Percentiles rank a stretch among this genome's conserved stretches.
These are phyloP conservation scores for Xerocomus amazonicus DNA, from an alignment of 1,284 basidiomycete species.

Conservation along the genomic window DNA sequence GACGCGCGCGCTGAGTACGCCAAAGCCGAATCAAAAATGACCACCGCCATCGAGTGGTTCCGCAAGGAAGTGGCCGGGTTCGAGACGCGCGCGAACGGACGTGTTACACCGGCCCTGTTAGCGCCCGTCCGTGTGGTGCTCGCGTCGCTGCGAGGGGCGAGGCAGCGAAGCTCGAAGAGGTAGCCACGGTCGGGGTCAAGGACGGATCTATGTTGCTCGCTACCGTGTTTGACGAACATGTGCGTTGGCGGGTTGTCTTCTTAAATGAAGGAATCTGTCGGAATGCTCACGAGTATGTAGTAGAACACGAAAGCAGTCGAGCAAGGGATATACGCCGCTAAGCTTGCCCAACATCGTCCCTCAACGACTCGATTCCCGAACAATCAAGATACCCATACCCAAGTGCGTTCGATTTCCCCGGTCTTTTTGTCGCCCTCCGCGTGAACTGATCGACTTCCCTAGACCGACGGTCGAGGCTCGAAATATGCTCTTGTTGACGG, in stretches of 20 bases:
- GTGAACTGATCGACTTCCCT: too few relatives aligned
- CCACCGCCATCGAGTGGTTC: constrained; percentile 60
- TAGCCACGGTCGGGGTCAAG: constrained; percentile 74
- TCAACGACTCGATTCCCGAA: constrained; percentile 62
- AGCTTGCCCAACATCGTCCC: constrained; percentile 67
- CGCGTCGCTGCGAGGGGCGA: constrained; percentile 34
- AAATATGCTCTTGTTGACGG: constrained; percentile 48
- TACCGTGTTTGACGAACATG: constrained; percentile 72
- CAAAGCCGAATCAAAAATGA: constrained; percentile 63
- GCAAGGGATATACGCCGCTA: constrained; percentile 65
- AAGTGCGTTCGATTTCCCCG: constrained; percentile 50
- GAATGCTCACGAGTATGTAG: constrained; percentile 21
- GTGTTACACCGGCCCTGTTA: constrained; percentile 67
- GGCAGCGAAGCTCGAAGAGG: constrained; percentile 51
- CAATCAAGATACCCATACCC: constrained; percentile 73
- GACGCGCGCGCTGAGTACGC: constrained; percentile 50
- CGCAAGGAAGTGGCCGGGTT: constrained; percentile 63
- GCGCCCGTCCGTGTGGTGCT: constrained; percentile 60
- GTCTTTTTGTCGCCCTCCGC: too few relatives aligned
- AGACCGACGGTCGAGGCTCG: constrained; percentile 76
- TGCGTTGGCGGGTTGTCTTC: constrained; percentile 40
- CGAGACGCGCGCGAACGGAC: constrained; percentile 70
- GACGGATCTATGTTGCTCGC: constrained; percentile 69
- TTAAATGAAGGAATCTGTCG: too few relatives aligned
- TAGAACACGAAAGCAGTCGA: constrained; percentile 75